phyloP scores from a whole-genome alignment of 2,329 filamentous ascomycete species.

The Aspergillus puulaauensis region DNA sequence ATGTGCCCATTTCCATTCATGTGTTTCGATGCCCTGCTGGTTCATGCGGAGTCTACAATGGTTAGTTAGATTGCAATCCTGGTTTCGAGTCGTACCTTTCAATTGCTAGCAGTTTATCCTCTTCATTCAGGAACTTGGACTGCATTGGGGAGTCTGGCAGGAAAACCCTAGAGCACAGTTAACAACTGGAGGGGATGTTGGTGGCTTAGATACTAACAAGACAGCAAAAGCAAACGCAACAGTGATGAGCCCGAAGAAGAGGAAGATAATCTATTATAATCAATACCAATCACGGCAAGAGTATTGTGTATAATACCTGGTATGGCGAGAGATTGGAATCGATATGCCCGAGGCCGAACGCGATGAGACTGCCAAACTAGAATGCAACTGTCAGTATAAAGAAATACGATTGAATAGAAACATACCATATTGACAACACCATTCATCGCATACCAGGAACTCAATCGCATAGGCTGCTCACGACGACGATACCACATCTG shows the following conservation, averaged over 20 bases:
- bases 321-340: slow-evolving; percentile 49
- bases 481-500: slow-evolving; percentile 57
- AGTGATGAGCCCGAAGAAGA: slow-evolving; percentile 49
- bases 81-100: slow-evolving; percentile 41
- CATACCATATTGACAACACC: slow-evolving; percentile 54
- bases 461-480: slow-evolving; percentile 53
- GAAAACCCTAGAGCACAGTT: slow-evolving; percentile 33
- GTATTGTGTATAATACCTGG: slow-evolving; percentile 38
- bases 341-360: slow-evolving; percentile 54
- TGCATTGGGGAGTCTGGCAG: slow-evolving; percentile 66
- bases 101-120: slow-evolving; percentile 59
- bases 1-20: slow-evolving; percentile 54
- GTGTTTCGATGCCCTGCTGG: slow-evolving; percentile 43
- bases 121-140: slow-evolving; percentile 55
- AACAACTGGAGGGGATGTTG: neutral
- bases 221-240: slow-evolving; percentile 53
- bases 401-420: neutral
- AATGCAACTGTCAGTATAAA: neutral
- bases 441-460: slow-evolving; percentile 57
- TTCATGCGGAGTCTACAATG: slow-evolving; percentile 45
- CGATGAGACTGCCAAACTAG: slow-evolving; percentile 53
- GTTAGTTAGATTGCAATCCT: too few species aligned
- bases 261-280: slow-evolving; percentile 28
- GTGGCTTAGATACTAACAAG: slow-evolving; percentile 31
- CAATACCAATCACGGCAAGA: neutral